These are phyloP conservation scores for Alternaria ethzedia DNA, from an alignment of 2,329 filamentous ascomycete genomes.

Conservation along the genomic window DNA sequence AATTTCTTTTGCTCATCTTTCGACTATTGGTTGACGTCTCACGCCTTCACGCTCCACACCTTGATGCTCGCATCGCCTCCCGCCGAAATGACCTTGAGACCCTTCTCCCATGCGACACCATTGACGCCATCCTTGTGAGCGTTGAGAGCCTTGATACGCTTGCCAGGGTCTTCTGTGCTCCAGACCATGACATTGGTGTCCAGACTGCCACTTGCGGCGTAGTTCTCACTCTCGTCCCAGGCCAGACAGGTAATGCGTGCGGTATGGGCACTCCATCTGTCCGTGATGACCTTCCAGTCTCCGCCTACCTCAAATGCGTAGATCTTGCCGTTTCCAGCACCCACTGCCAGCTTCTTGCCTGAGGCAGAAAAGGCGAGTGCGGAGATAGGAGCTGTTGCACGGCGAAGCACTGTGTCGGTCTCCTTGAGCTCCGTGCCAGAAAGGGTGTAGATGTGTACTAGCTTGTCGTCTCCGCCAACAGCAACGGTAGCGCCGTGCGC, in stretches of 20 bases:
- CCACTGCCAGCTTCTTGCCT: slow-evolving; percentile 79
- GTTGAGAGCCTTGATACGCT: slow-evolving; percentile 81
- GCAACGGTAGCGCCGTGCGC: slow-evolving; percentile 72
- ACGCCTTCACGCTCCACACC: slow-evolving; percentile 67
- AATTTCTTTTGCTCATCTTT: neutral
- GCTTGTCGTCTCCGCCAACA: slow-evolving; percentile 76
- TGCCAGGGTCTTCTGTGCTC: slow-evolving; percentile 83
- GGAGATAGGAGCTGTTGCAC: slow-evolving; percentile 75
- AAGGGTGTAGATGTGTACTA: slow-evolving; percentile 75
- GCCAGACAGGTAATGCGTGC: slow-evolving; percentile 70
- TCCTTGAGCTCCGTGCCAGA: slow-evolving; percentile 64
- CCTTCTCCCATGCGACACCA: slow-evolving; percentile 78
- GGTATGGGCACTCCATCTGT: slow-evolving; percentile 77
- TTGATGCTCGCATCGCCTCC: slow-evolving; percentile 92
- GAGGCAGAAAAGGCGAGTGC: slow-evolving; percentile 81
- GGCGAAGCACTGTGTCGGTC: slow-evolving; percentile 63
- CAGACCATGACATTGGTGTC: slow-evolving; percentile 94
- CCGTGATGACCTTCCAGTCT: slow-evolving; percentile 76
- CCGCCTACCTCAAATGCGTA: slow-evolving; percentile 72
- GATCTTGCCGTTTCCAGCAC: slow-evolving; percentile 86
- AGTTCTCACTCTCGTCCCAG: slow-evolving; percentile 79
- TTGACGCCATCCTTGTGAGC: slow-evolving; percentile 97
- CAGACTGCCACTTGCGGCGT: slow-evolving; percentile 81
- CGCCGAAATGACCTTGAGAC: slow-evolving; percentile 72
- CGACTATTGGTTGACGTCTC: slow-evolving; percentile 5